Percentiles rank a stretch among this genome's conserved stretches.
Conservation (phyloP, 2,329 filamentous ascomycete genomes). For the Leptosphaerulina australis region DNA sequence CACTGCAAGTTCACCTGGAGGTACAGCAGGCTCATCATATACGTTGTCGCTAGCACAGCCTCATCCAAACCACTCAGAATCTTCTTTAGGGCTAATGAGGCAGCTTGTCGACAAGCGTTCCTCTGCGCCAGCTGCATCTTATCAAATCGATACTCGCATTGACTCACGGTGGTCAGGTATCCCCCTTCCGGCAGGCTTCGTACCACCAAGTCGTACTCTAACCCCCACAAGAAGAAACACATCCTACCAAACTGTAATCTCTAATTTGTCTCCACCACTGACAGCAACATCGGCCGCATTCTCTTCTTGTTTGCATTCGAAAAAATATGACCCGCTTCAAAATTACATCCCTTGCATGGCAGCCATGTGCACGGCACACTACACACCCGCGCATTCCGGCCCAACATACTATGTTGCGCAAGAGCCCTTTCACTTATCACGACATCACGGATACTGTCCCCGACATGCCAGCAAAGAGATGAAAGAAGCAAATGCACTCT, state of each 20-base stretch:
- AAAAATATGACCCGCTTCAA: conserved; percentile 39
- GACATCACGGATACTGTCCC: conserved; percentile 37
- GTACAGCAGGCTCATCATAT: background rate
- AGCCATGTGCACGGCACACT: conserved; percentile 33
- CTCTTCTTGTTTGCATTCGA: conserved; percentile 12
- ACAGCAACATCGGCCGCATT: conserved; percentile 22
- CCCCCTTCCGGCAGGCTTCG: conserved; percentile 25
- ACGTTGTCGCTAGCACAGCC: conserved; percentile 13
- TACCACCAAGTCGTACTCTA: conserved; percentile 17
- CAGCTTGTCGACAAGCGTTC: conserved; percentile 23
- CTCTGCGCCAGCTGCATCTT: conserved; percentile 17
- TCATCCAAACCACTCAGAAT: conserved; percentile 6
- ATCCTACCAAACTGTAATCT: conserved; percentile 31
- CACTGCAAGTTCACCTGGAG: background rate
- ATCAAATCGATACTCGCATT: conserved; percentile 17
- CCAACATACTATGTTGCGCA: conserved; percentile 39
- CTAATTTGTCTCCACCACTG: conserved; percentile 25
- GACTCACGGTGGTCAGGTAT: conserved; percentile 25
- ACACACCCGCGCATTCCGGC: conserved; percentile 30
- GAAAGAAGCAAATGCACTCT: conserved; percentile 30
- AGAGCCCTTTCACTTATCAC: conserved; percentile 34
- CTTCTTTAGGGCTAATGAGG: conserved; percentile 8
- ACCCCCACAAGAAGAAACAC: conserved; percentile 21
- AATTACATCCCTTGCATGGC: conserved; percentile 42
- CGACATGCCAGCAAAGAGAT: conserved; percentile 38